Evolutionary conservation across 805 yeast genomes (phyloP).

Genomic region (Ogataea paradorogensis): DNA sequence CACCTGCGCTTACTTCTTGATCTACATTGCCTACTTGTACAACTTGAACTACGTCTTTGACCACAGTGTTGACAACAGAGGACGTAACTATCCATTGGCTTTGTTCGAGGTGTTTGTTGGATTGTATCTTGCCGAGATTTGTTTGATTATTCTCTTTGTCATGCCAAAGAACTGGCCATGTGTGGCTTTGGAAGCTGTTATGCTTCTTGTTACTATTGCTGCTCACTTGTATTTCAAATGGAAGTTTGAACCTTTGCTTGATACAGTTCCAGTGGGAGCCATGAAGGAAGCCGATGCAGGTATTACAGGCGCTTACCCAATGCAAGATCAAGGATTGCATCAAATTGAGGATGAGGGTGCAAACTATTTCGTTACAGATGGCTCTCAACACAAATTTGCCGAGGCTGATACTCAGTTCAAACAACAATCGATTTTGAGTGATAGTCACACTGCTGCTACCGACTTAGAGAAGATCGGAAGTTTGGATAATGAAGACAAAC

Average conservation of each 20-base stretch:
- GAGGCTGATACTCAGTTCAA: constrained; percentile 18
- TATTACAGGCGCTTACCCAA: constrained; percentile 45
- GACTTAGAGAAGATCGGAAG: constrained; percentile 19
- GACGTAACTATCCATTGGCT: constrained; percentile 71
- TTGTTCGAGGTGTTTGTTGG: constrained; percentile 71
- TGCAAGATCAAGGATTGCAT: constrained; percentile 58
- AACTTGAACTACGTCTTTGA: constrained; percentile 60
- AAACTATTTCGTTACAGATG: constrained; percentile 22
- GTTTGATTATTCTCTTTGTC: constrained; percentile 68
- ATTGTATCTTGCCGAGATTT: constrained; percentile 66
- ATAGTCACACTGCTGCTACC: constrained; percentile 17
- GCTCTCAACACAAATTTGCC: constrained; percentile 28
- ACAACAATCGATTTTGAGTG: constrained; percentile 17
- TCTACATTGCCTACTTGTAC: constrained; percentile 63
- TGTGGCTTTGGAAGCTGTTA: constrained; percentile 64
- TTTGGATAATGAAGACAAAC: constrained; percentile 25
- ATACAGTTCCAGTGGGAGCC: constrained; percentile 68
- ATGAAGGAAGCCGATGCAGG: constrained; percentile 45
- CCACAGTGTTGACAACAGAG: constrained; percentile 62
- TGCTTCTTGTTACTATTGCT: constrained; percentile 53
- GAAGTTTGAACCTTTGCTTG: constrained; percentile 60
- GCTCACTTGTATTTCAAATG: constrained; percentile 58
- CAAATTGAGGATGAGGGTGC: constrained; percentile 46
- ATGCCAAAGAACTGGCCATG: constrained; percentile 79
- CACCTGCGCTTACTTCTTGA: constrained; percentile 51